Base-by-base conservation (phyloP, 139 green algal species). In the Axilococcus clingmanii region DNA sequence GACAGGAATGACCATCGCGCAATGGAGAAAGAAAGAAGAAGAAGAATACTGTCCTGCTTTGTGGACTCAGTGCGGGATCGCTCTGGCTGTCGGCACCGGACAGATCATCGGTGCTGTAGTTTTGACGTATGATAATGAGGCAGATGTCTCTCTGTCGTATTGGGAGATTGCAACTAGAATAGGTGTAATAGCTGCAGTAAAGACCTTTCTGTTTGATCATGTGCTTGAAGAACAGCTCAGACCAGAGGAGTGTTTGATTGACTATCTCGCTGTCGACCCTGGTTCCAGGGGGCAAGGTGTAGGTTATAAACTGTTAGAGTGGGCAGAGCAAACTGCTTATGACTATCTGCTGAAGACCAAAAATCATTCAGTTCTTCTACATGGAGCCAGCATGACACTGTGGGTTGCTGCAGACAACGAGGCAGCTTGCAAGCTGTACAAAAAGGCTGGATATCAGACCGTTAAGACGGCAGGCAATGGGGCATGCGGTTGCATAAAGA, bases 351-450 rank as follows among this genome's bases (percentile, higher is more conserved):
- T 31, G 4, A 27, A 48, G 19, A 35, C 16, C 1, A 24, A 41
- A 48, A 15, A 31, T 0, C 41, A 29, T 17, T 40, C 60, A 8
- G 40, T 61, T 33, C 31, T 33, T 2, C 50, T 40, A 3, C n/a
- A 51, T 4, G 60, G 60, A 24, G 27, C 22, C 22, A 7, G 37
- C 24, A 60, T 68, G 49, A 51, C 48, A 5, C 52, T 68, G 3
- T 68, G 60, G 60, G 60, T 68, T 38, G 59, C 60, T 4, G 60
- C 60, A 5, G 60, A 68, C 49, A 68, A 68, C 8, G 25, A 24
- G 17, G 24, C 19, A 15, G 60, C 60, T 7, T 5, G 32, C 16
- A 44, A 48, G 8, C 41, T 68, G 31, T 68, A 68, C 33, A 11
- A 40, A 27, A 40, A 41, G 23, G 25, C 20, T 20, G 60, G 60